Percentiles rank a stretch among this genome's conserved stretches.
phyloP scores from a whole-genome alignment of 495 filamentous ascomycete species.

The Saxophila tyrrhenica region DNA sequence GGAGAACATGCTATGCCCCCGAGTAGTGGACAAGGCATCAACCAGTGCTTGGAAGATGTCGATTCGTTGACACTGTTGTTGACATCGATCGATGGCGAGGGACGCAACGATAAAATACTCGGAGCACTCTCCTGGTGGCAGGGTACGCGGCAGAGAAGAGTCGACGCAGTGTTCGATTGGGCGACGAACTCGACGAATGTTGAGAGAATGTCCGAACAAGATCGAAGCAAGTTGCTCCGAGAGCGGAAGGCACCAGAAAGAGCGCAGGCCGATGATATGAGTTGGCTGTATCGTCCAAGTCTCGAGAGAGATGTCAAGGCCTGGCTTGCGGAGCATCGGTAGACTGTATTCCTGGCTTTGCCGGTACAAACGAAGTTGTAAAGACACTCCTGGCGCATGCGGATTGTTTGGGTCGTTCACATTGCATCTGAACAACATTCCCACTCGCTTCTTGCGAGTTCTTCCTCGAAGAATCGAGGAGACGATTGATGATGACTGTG shows the following conservation, averaged over 20 bases:
- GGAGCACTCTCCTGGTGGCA: neutral
- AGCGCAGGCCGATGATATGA: constrained; percentile 2
- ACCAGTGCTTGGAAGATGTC: constrained; percentile 5
- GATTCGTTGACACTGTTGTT: constrained; percentile 1
- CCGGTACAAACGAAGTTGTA: too few relatives aligned
- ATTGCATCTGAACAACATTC: too few relatives aligned
- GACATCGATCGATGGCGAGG: neutral
- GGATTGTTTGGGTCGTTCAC: too few relatives aligned
- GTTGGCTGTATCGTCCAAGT: neutral
- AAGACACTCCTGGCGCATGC: too few relatives aligned
- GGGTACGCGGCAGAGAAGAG: neutral
- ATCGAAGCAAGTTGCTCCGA: neutral
- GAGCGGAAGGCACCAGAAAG: neutral
- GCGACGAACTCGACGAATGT: neutral
- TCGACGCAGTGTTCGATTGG: constrained; percentile 4
- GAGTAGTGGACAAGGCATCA: constrained; percentile 3
- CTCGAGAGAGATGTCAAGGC: neutral
- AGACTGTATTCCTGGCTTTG: too few relatives aligned
- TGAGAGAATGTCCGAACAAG: neutral
- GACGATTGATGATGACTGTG: too few relatives aligned
- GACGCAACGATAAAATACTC: neutral
- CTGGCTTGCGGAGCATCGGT: neutral
- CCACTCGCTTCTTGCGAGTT: too few relatives aligned
- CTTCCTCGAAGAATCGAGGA: too few relatives aligned
- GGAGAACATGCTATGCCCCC: constrained; percentile 1